phyloP scores from a whole-genome alignment of 495 filamentous ascomycete species.

The Penicillium ucsense region DNA sequence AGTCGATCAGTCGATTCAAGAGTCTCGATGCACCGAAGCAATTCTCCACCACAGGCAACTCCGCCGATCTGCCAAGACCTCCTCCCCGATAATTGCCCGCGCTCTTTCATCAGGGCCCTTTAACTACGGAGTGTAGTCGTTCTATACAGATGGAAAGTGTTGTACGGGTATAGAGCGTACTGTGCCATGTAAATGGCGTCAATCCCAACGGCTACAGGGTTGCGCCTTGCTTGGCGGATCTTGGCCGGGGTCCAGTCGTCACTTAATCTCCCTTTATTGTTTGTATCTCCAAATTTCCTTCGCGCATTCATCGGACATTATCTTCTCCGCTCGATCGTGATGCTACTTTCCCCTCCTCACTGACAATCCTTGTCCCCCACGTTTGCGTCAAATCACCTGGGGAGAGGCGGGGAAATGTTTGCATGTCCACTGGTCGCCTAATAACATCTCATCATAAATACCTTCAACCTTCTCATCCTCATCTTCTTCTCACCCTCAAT shows the following conservation, averaged over 20 bases:
- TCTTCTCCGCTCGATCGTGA: neutral
- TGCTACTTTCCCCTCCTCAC: neutral
- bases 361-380: no score
- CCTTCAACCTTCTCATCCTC: neutral
- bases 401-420: neutral
- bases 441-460: no score
- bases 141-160: no score
- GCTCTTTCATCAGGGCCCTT: neutral
- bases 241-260: neutral
- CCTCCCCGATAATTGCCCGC: conserved; percentile 12
- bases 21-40: neutral
- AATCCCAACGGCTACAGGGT: neutral
- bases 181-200: neutral
- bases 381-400: no score
- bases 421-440: neutral
- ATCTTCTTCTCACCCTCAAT: conserved; percentile 6
- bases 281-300: neutral
- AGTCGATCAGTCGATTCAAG: no score
- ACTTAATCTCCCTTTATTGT: neutral
- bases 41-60: neutral
- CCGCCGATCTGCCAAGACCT: conserved; percentile 9
- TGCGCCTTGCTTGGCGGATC: neutral
- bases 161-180: no score
- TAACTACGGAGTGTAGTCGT: no score
- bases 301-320: conserved; percentile 5